Percentiles rank a stretch among this genome's conserved stretches.
Conservation (phyloP, 1,139 yeast species). For the Torulaspora pretoriensis region DNA sequence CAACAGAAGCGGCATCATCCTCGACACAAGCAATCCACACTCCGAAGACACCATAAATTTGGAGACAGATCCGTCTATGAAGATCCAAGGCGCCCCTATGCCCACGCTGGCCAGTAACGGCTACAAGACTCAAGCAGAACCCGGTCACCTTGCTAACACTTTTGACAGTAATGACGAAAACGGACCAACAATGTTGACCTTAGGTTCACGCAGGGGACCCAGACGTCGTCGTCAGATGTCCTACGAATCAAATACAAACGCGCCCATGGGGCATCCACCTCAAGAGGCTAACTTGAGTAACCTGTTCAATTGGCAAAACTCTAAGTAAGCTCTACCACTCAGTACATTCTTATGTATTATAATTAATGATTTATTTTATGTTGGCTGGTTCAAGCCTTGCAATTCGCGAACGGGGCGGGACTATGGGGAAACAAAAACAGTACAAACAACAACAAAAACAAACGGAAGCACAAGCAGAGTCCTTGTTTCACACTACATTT, state of each 20-base stretch:
- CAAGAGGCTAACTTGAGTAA: constrained; percentile 21
- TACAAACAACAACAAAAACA: neutral
- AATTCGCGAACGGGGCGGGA: too few species aligned
- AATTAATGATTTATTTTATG: too few species aligned
- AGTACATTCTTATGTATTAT: too few species aligned
- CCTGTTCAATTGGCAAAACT: constrained; percentile 31
- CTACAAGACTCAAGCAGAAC: neutral
- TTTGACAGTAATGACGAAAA: constrained; percentile 4
- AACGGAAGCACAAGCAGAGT: neutral
- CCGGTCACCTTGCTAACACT: neutral
- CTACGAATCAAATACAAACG: constrained; percentile 3
- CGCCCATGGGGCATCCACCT: neutral
- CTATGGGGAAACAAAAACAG: neutral
- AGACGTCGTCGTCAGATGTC: constrained; percentile 10
- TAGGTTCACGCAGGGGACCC: constrained; percentile 11
- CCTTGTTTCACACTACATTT: neutral
- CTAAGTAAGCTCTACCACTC: constrained; percentile 11
- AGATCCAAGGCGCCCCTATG: neutral
- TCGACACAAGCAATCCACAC: constrained; percentile 9
- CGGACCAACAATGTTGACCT: constrained; percentile 6
- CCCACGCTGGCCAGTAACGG: constrained; percentile 5
- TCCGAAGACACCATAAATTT: constrained; percentile 2
- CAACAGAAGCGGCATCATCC: constrained; percentile 13
- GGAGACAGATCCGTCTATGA: neutral
- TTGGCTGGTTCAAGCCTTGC: too few species aligned